Base-by-base conservation (phyloP, 2,329 filamentous ascomycete species). In the Tympanopsis confertula region DNA sequence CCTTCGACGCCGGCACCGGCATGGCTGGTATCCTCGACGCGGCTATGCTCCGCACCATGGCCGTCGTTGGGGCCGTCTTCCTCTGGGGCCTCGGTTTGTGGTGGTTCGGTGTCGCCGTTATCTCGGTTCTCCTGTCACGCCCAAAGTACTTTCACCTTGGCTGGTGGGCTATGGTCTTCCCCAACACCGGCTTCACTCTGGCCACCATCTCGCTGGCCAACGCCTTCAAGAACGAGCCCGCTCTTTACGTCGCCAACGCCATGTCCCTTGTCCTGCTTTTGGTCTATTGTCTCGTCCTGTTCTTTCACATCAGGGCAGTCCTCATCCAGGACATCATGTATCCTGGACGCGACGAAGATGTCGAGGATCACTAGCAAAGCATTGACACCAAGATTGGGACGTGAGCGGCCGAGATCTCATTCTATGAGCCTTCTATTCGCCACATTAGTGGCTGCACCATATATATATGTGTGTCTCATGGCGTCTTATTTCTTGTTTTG, bases 141-240 rank as follows among this genome's bases (percentile, higher is more conserved):
- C 61, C 68, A 46, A 65, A 63, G 50, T 57, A 60, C 44, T 77
- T 77, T 45, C 69, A 75, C 42, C 59, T 80, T 2, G 72, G 71
- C 1, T 80, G 74, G 74, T 82, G 73, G 69, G 73, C 74, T 0
- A 67, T 74, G 52, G 69, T 77, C 7, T 78, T 78, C 52, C 73
- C 73, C 35, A 78, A 78, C 52, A 70, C 68, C 0, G 73, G 73
- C 3, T 77, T 77, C 47, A 68, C 66, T 3, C 56, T 78, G 35
- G 68, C 68, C 2, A 74, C 71, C 0, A 72, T 75, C 36, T 57
- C 66, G 5, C 67, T 77, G 17, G 68, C 64, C 1, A 63, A 63
- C 4, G 61, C 64, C 24, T 57, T 77, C 5, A 48, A 54, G 35
- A 71, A 60, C 44, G 49, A 62, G 0, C 51, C 54, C 0, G 58